phyloP scores from a whole-genome alignment of 2,329 filamentous ascomycete genomes.

The Ciborinia camelliae region DNA sequence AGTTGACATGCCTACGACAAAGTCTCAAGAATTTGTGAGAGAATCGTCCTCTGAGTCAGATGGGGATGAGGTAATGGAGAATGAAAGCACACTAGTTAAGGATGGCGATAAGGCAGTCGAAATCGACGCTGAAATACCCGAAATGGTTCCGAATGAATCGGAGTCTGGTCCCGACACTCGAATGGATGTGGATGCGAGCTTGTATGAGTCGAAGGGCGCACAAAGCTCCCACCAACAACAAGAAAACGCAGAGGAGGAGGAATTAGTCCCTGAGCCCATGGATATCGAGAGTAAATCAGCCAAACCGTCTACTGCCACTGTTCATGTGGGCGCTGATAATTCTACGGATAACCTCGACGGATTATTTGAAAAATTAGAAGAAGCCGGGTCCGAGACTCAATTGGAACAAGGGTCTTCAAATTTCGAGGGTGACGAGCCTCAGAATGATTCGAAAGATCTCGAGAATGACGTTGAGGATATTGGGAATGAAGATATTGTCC shows the following conservation, averaged over 20 bases:
- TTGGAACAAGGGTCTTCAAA: not conserved
- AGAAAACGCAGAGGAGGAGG: not conserved
- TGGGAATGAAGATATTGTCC: not conserved
- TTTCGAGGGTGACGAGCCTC: not conserved
- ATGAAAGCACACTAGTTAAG: not conserved
- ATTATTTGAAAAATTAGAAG: slow-evolving; percentile 4
- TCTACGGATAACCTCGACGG: slow-evolving; percentile 8
- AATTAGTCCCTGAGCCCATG: slow-evolving; percentile 1
- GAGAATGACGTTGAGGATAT: not conserved
- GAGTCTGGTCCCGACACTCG: not conserved
- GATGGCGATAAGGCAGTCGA: not conserved
- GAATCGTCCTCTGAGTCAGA: slow-evolving; percentile 6
- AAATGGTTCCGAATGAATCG: not conserved
- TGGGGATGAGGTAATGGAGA: not conserved
- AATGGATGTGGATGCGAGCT: not conserved
- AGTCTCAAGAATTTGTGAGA: not conserved
- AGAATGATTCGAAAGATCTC: not conserved
- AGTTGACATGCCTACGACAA: not conserved
- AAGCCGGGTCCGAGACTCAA: not conserved
- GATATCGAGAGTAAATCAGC: not conserved
- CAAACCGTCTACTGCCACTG: not conserved
- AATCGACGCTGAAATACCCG: not conserved
- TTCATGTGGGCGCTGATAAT: not conserved
- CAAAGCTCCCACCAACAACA: not conserved
- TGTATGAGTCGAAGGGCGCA: not conserved